Evolutionary conservation across 1,284 basidiomycete genomes (phyloP).

Genomic region (Cryptococcus sp.): DNA sequence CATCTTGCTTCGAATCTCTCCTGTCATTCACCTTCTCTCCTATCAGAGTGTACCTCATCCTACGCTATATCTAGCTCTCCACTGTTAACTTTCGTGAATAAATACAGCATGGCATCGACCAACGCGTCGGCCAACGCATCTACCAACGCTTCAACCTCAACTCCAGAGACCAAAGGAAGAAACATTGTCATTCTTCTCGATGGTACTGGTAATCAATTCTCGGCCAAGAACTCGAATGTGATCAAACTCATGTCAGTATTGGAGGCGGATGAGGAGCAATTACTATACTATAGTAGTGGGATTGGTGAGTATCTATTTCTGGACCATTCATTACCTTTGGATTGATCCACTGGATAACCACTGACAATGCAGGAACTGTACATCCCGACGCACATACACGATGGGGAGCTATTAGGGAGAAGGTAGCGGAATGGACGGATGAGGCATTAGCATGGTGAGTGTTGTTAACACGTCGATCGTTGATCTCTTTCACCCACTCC

Average conservation of each 20-base stretch:
- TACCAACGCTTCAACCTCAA: no score
- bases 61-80: no score
- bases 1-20: no score
- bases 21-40: no score
- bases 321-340: neutral
- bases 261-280: constrained; percentile 12
- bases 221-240: constrained; percentile 21
- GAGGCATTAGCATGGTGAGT: constrained; percentile 19
- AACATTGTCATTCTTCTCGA: constrained; percentile 32
- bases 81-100: no score
- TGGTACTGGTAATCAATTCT: constrained; percentile 25
- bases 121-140: no score
- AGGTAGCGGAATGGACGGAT: constrained; percentile 7
- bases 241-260: constrained; percentile 20
- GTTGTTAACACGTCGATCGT: no score
- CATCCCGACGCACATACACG: neutral
- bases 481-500: no score
- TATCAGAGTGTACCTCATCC: no score
- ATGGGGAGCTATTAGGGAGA: constrained; percentile 6
- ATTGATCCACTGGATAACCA: no score
- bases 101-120: no score
- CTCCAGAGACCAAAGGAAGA: neutral
- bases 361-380: constrained; percentile 1
- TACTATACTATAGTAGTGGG: constrained; percentile 23
- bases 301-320: constrained; percentile 4